Base-by-base conservation (phyloP, 225 moss, liverwort and hornwort species). In the Takakia lepidozioides region DNA sequence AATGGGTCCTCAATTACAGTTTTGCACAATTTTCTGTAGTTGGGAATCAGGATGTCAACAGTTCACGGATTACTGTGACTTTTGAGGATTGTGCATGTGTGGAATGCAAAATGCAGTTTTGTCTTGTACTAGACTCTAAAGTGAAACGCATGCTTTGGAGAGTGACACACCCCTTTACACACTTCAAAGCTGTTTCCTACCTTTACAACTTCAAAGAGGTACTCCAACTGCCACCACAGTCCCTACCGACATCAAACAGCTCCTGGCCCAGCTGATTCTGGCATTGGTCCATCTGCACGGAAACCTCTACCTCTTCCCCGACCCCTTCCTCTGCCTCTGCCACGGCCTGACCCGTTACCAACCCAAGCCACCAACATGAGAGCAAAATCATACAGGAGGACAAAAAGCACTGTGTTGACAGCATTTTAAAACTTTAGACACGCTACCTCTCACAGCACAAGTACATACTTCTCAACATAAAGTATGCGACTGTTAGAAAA, bases 241-340 rank as follows among this genome's bases (percentile, higher is more conserved):
- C 71, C 35, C 60, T 57, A 60, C 5, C 19, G 25, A 51, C 51
- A 24, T 56, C 43, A 76, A 27, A 50, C 46, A 42, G 69, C 65
- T 56, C 15, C 81, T 0, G 59, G 3, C 38, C 51, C 71, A 46
- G 56, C 55, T 38, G 50, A 49, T 10, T 82, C 90, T 62, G 71
- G 87, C 55, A 80, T 46, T 20, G 84, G 77, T 18, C 75, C 84
- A 53, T 95, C 95, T 8, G 78, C 65, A 43, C 82, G 90, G 19
- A 73, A 95, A 58, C 90, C 90, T 84, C 95, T 74, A 18, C 95
- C 95, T 68, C 83, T 78, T 52, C 93, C 93, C 67, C 89, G 69
- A 43, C 89, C 93, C 80, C 82, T 84, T 52, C 90, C 87, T 78
- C 87, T 82, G 58, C 90, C 90, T 64, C 90, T 75, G 40, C 86